Conservation (phyloP, 2,329 filamentous ascomycete genomes). For the Penicillium sp. region DNA sequence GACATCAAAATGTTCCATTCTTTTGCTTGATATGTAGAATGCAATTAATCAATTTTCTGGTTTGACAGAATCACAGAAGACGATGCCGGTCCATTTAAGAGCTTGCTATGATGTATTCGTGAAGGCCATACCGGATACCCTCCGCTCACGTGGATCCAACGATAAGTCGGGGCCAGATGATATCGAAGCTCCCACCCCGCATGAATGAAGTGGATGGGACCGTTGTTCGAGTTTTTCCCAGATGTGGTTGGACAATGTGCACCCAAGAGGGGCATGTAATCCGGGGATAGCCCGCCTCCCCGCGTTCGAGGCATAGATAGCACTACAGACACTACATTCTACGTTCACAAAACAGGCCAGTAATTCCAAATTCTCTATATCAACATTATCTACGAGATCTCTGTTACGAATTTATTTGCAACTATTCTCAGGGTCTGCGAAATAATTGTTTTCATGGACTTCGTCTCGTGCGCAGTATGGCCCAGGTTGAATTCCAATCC, state of each 20-base stretch:
- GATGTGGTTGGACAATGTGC: not conserved
- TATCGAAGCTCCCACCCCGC: not conserved
- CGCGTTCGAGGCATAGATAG: not conserved
- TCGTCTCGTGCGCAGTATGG: no score
- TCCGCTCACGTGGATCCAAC: not conserved
- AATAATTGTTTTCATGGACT: no score
- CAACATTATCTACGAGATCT: no score
- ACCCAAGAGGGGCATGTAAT: not conserved
- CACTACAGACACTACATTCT: not conserved
- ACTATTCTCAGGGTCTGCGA: no score
- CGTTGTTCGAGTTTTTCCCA: not conserved
- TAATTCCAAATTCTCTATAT: no score
- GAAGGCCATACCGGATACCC: not conserved
- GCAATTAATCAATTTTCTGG: not conserved
- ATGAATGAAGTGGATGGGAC: not conserved
- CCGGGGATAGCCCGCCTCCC: not conserved
- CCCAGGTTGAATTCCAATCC: no score
- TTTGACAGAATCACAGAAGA: not conserved
- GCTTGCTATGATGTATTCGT: not conserved
- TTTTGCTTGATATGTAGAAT: not conserved
- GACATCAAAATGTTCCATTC: constrained; percentile 30
- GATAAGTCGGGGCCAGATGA: not conserved
- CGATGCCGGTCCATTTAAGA: not conserved
- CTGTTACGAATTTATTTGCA: no score
- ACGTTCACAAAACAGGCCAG: not conserved